Evolutionary conservation across 164 flowering plant genomes (phyloP).

Genomic region (Dillenia suffruticosa): DNA sequence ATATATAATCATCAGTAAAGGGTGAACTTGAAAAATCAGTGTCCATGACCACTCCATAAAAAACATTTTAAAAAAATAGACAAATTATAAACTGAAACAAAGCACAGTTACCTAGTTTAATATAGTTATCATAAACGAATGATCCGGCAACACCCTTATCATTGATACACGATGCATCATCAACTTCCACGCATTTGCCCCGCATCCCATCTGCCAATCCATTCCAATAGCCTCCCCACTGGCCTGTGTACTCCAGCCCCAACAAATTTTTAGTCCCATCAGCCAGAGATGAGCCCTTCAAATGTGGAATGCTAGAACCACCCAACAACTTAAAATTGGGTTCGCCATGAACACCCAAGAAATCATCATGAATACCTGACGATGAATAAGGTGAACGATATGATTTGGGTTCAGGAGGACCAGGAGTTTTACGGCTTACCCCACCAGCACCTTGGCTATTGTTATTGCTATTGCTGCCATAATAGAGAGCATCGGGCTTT

Average conservation of each 20-base stretch:
- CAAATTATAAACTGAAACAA: too few species aligned
- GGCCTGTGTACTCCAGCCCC: constrained; percentile 13
- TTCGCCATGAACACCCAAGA: constrained; percentile 13
- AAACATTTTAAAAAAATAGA: too few species aligned
- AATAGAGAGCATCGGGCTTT: too few species aligned
- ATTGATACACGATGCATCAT: background rate
- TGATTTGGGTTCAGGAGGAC: constrained; percentile 16
- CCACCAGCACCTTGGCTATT: too few species aligned
- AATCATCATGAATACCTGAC: constrained; percentile 3
- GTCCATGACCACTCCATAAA: too few species aligned
- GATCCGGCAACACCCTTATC: too few species aligned
- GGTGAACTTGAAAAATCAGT: too few species aligned
- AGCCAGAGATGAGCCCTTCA: constrained; percentile 6
- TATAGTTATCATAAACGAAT: too few species aligned
- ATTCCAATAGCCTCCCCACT: constrained; percentile 28
- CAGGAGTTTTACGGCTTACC: too few species aligned
- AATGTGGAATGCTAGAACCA: constrained; percentile 8
- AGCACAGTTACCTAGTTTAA: too few species aligned
- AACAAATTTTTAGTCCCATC: constrained; percentile 20
- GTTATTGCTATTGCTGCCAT: too few species aligned
- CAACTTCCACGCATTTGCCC: constrained; percentile 7
- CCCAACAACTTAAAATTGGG: constrained; percentile 20
- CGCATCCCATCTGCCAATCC: constrained; percentile 18
- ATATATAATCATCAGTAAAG: too few species aligned
- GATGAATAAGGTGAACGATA: constrained; percentile 27